Percentiles rank a stretch among this genome's conserved stretches.
Conservation (phyloP, 495 filamentous ascomycete genomes). For the Penicillium lividum region DNA sequence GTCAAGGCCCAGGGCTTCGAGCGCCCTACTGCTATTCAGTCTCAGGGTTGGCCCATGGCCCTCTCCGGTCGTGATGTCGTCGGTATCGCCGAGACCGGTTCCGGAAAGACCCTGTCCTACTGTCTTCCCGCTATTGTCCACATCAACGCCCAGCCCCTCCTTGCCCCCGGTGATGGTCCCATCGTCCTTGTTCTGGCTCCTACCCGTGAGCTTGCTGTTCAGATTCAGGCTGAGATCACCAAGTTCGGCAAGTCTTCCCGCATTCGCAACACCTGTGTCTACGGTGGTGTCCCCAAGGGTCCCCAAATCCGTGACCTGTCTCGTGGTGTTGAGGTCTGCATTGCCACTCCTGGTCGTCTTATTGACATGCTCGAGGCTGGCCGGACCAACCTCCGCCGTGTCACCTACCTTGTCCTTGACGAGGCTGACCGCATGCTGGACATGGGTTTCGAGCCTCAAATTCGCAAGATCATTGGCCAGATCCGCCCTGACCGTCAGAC, state of each 20-base stretch:
- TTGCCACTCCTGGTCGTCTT: conserved; percentile 94
- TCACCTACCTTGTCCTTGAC: conserved; percentile 96
- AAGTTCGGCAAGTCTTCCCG: conserved; percentile 98
- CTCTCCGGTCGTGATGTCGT: conserved; percentile 97
- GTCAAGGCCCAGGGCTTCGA: conserved; percentile 97
- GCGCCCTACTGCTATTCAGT: conserved; percentile 91
- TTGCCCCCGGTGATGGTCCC: conserved; percentile 94
- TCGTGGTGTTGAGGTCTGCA: conserved; percentile 94
- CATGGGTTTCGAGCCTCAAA: conserved; percentile 99
- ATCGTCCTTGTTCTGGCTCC: conserved; percentile 95
- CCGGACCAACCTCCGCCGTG: conserved; percentile 96
- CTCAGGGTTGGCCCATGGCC: conserved; percentile 99
- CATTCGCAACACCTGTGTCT: conserved; percentile 98
- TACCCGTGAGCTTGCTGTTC: conserved; percentile 95
- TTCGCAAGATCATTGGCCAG: conserved; percentile 95
- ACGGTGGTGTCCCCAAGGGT: conserved; percentile 97
- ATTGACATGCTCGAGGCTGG: conserved; percentile 98
- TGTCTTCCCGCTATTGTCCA: conserved; percentile 98
- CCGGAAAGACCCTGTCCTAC: conserved; percentile 98
- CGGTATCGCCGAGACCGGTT: conserved; percentile 98
- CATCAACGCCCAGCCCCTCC: conserved; percentile 97
- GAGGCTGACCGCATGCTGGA: conserved; percentile 99
- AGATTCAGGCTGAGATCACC: conserved; percentile 99
- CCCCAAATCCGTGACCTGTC: conserved; percentile 93
- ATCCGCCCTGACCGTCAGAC: conserved; percentile 98